Conservation (phyloP, 805 yeast species). For the Pichia membranifaciens region DNA sequence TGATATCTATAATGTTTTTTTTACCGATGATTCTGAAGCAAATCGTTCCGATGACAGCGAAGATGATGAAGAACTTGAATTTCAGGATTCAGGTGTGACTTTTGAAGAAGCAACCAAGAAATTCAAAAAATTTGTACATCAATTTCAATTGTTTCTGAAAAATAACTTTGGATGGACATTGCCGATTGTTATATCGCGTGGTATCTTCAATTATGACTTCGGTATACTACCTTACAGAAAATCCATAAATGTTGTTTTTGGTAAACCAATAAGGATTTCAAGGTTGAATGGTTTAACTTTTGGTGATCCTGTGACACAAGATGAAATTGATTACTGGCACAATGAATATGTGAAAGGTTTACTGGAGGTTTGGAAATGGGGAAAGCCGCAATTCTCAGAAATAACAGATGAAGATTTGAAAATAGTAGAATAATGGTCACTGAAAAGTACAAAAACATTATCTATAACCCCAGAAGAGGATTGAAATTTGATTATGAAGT, state of each 20-base stretch:
- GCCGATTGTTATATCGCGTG: slow-evolving; percentile 89
- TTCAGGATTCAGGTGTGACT: background rate
- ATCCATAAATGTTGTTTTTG: slow-evolving; percentile 72
- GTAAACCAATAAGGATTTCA: slow-evolving; percentile 46
- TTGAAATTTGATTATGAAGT: too few relatives aligned
- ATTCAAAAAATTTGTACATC: slow-evolving; percentile 13
- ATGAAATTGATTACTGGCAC: slow-evolving; percentile 67
- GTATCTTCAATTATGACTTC: slow-evolving; percentile 85
- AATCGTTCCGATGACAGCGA: slow-evolving; percentile 29
- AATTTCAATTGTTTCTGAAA: slow-evolving; percentile 71
- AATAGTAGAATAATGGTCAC: slow-evolving; percentile 35
- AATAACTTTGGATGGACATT: slow-evolving; percentile 70
- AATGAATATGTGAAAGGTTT: slow-evolving; percentile 61
- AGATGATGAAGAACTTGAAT: slow-evolving; percentile 6
- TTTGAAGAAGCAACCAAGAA: background rate
- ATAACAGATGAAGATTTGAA: slow-evolving; percentile 41
- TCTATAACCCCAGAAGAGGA: too few relatives aligned
- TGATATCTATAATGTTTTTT: slow-evolving; percentile 41
- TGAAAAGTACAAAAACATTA: background rate
- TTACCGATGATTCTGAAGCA: slow-evolving; percentile 22
- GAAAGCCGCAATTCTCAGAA: slow-evolving; percentile 49
- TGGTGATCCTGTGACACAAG: slow-evolving; percentile 30
- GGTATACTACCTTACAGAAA: slow-evolving; percentile 84
- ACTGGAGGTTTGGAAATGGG: slow-evolving; percentile 51
- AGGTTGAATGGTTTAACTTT: slow-evolving; percentile 21